A percentile compares a stretch with the other conserved stretches of the same genome.
Evolutionary conservation across 2,329 filamentous ascomycete genomes (phyloP).

Genomic region (Pseudogymnoascus pannorum): DNA sequence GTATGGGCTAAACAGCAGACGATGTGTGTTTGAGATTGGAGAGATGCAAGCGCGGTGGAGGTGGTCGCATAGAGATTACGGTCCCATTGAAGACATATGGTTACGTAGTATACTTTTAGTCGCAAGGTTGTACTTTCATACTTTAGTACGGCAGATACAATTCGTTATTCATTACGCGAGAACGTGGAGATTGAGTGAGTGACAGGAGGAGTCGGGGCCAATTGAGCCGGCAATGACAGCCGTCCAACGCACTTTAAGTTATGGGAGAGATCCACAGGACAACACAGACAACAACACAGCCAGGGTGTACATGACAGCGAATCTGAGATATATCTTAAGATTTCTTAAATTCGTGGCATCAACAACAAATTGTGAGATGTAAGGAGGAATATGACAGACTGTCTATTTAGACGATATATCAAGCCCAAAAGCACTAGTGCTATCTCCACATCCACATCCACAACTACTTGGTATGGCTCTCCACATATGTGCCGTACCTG

Average conservation of each 20-base stretch:
- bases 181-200: conserved; percentile 7
- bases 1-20: not conserved
- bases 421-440: not conserved
- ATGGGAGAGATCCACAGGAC: not conserved
- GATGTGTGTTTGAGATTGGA: not conserved
- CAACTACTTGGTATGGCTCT: not conserved
- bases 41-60: not conserved
- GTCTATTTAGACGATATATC: not conserved
- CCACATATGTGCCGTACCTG: conserved; percentile 3
- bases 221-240: conserved; percentile 2
- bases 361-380: not conserved
- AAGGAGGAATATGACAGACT: not conserved
- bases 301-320: conserved; percentile 4
- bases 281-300: not conserved
- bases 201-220: conserved; percentile 6
- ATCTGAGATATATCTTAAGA: no score
- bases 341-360: not conserved
- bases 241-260: not conserved
- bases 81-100: conserved; percentile 5
- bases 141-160: conserved; percentile 6
- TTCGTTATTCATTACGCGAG: conserved; percentile 6
- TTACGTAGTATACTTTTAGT: conserved; percentile 7
- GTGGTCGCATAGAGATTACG: conserved; percentile 1
- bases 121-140: conserved; percentile 4
- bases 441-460: not conserved